Conservation (phyloP, 2,329 filamentous ascomycete species). For the Pseudogymnoascus sp. region DNA sequence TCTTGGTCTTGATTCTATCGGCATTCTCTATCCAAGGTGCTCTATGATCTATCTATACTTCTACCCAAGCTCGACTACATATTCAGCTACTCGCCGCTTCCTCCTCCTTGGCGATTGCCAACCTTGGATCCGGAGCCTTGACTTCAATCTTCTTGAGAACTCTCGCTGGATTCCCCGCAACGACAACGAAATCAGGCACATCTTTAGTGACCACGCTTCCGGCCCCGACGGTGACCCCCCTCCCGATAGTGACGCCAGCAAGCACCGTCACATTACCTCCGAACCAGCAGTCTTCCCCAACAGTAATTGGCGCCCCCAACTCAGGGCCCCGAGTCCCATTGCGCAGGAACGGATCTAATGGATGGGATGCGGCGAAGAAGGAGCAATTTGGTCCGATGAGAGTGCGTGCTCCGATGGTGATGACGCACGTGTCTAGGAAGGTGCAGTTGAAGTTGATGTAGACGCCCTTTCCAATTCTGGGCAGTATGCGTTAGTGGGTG, state of each 20-base stretch:
- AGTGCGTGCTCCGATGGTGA: conserved; percentile 70
- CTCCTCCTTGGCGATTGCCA: conserved; percentile 10
- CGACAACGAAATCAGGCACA: conserved; percentile 56
- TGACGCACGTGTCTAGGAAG: conserved; percentile 69
- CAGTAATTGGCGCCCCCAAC: conserved; percentile 61
- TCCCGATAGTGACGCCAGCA: conserved; percentile 71
- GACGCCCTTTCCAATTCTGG: conserved; percentile 57
- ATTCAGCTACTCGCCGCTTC: neutral
- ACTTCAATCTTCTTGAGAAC: conserved; percentile 41
- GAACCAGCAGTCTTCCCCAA: conserved; percentile 78
- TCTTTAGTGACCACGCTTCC: conserved; percentile 78
- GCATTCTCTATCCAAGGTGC: conserved; percentile 67
- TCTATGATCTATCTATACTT: conserved; percentile 36
- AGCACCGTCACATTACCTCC: conserved; percentile 65
- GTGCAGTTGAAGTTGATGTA: conserved; percentile 71
- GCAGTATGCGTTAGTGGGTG: conserved; percentile 10
- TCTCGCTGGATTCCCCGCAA: conserved; percentile 61
- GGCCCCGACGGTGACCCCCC: conserved; percentile 67
- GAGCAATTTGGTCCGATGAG: conserved; percentile 72
- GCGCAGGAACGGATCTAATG: conserved; percentile 65
- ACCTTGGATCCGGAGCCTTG: conserved; percentile 22
- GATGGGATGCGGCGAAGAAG: conserved; percentile 70
- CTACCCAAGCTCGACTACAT: neutral
- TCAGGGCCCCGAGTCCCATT: conserved; percentile 73
- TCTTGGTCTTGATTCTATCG: conserved; percentile 59